A percentile compares a stretch with the other conserved stretches of the same genome.
Conservation (phyloP, 805 yeast species). For the Barnettozyma pratensis region DNA sequence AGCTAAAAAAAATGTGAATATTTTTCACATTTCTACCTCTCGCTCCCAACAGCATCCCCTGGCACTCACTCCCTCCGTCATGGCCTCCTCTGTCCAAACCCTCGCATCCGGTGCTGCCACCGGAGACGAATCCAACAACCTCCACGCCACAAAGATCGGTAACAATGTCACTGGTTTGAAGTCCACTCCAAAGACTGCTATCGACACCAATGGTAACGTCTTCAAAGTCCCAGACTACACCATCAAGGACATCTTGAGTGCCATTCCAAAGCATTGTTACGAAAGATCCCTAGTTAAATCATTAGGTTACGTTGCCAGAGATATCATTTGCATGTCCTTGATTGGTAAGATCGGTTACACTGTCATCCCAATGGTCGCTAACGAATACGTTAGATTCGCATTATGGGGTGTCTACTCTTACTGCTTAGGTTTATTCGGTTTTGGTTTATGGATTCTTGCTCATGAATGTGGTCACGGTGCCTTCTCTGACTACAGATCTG, state of each 20-base stretch:
- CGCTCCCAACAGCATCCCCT: neutral
- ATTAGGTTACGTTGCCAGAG: conserved; percentile 48
- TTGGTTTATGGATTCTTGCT: conserved; percentile 59
- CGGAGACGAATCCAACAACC: neutral
- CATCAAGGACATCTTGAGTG: conserved; percentile 50
- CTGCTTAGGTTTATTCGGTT: conserved; percentile 43
- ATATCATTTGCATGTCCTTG: conserved; percentile 38
- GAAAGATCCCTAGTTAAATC: conserved; percentile 47
- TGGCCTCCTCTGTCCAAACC: conserved; percentile 14
- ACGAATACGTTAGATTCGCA: conserved; percentile 31
- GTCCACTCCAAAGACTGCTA: conserved; percentile 30
- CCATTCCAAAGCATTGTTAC: conserved; percentile 59
- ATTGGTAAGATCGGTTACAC: conserved; percentile 40
- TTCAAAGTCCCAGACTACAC: conserved; percentile 60
- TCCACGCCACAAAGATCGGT: conserved; percentile 16
- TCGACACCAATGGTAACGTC: conserved; percentile 47
- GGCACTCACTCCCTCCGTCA: neutral
- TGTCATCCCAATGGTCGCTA: conserved; percentile 37
- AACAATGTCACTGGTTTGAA: conserved; percentile 20
- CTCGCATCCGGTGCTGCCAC: conserved; percentile 11
- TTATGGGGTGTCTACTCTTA: conserved; percentile 38
- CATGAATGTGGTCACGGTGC: conserved; percentile 66
- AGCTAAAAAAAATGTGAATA: neutral
- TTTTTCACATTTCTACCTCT: no score
- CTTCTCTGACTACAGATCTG: conserved; percentile 46